Conservation (phyloP, 768 basidiomycete genomes). For the Kondoa malvinella region DNA sequence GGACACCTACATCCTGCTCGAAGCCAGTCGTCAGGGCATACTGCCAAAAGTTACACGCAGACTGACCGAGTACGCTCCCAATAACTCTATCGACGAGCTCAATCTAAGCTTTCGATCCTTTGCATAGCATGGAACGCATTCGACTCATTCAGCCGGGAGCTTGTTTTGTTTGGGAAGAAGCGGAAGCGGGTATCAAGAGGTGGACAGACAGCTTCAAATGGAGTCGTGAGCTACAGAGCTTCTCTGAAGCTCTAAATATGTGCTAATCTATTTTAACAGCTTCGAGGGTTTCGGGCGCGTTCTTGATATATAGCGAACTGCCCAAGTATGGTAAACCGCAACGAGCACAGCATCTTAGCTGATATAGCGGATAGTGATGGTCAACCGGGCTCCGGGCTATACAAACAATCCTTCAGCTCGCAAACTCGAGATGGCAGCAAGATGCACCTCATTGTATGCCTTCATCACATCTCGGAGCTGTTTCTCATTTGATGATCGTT, state of each 20-base stretch:
- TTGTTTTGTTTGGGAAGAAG: constrained; percentile 25
- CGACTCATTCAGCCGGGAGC: constrained; percentile 7
- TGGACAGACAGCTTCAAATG: constrained; percentile 19
- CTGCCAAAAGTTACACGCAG: not conserved
- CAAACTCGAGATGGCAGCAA: constrained; percentile 16
- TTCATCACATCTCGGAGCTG: constrained; percentile 1
- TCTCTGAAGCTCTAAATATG: not conserved
- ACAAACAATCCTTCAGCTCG: constrained; percentile 24
- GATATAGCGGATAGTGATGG: not conserved
- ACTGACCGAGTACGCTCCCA: not conserved
- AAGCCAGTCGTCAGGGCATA: not conserved
- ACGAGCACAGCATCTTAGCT: not conserved
- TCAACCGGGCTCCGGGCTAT: constrained; percentile 12
- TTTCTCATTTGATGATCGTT: not conserved
- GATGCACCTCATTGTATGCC: constrained; percentile 25
- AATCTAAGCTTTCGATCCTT: not conserved
- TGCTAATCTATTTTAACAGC: constrained; percentile 6
- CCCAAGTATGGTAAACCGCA: constrained; percentile 4
- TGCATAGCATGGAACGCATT: not conserved
- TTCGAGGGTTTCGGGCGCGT: constrained; percentile 23
- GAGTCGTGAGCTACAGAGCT: constrained; percentile 21
- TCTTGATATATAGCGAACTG: constrained; percentile 24
- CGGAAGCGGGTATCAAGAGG: constrained; percentile 21
- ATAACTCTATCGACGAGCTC: not conserved
- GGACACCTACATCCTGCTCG: constrained; percentile 3